A percentile compares a stretch with the other conserved stretches of the same genome.
phyloP scores from a whole-genome alignment of 78 protist species.

The Polysphondylium violaceum region DNA sequence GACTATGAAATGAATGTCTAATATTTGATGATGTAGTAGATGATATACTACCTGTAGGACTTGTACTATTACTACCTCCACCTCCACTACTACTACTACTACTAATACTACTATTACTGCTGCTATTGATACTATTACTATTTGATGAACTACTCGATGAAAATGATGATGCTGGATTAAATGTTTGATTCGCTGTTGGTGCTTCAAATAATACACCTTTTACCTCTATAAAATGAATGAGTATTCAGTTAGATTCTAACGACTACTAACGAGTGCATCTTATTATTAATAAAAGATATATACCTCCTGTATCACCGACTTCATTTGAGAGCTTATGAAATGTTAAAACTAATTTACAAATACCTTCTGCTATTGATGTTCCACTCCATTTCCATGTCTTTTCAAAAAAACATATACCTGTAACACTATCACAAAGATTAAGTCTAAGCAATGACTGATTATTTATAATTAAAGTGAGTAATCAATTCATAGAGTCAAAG shows the following conservation, averaged over 20 bases:
- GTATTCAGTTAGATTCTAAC: no score
- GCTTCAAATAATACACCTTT: constrained; percentile 66
- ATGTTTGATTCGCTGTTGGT: constrained; percentile 24
- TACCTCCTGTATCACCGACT: constrained; percentile 73
- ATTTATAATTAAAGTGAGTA: no score
- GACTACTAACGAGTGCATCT: no score
- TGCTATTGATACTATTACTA: neutral
- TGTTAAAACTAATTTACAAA: constrained; percentile 69
- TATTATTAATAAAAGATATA: no score
- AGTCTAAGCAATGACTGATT: constrained; percentile 46
- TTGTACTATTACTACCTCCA: neutral
- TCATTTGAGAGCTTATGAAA: constrained; percentile 76
- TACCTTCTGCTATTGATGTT: constrained; percentile 74
- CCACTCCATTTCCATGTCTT: constrained; percentile 82
- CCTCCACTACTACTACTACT: neutral
- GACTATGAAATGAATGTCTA: constrained; percentile 42
- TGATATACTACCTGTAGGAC: neutral
- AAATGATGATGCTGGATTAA: constrained; percentile 6
- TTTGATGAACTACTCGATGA: neutral
- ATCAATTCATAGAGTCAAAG: no score
- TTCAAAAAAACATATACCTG: constrained; percentile 72
- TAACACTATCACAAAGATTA: constrained; percentile 64
- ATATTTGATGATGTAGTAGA: constrained; percentile 12
- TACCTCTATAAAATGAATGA: constrained; percentile 23
- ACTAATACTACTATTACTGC: neutral